Evolutionary conservation across 2,329 filamentous ascomycete genomes (phyloP).

Genomic region (Magnaporthiopsis rhizophila): DNA sequence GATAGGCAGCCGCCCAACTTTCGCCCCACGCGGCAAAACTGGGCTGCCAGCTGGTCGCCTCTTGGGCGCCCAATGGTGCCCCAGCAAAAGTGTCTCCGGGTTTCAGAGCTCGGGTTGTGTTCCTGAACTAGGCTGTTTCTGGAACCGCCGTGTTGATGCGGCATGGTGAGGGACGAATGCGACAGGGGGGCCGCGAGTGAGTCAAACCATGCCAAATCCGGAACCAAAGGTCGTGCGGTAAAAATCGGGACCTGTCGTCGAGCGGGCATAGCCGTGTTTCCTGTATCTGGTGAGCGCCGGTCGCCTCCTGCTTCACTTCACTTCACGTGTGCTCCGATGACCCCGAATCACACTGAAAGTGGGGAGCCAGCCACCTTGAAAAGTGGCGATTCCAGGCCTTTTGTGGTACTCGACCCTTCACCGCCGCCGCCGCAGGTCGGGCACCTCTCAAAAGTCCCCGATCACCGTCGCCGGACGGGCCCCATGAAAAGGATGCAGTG

Average conservation of each 20-base stretch:
- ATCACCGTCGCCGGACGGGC: neutral
- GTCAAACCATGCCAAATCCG: neutral
- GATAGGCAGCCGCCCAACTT: neutral
- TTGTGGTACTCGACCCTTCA: neutral
- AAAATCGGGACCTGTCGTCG: neutral
- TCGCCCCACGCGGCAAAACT: neutral
- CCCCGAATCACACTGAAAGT: neutral
- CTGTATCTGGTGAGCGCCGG: neutral
- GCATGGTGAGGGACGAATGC: neutral
- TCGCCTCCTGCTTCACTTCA: neutral
- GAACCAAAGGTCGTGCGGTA: neutral
- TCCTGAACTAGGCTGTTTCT: neutral
- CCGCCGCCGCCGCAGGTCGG: neutral
- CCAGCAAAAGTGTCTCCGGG: neutral
- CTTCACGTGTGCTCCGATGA: neutral
- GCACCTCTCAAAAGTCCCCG: neutral
- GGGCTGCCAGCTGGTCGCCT: neutral
- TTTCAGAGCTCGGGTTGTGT: neutral
- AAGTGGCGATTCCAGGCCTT: neutral
- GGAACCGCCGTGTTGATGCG: neutral
- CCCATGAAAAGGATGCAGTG: neutral
- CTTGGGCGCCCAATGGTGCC: neutral
- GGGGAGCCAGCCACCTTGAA: neutral
- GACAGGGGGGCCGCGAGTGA: neutral
- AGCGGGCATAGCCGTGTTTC: neutral